Conservation (phyloP, 1,284 basidiomycete species). For the Marasmius sp. region DNA sequence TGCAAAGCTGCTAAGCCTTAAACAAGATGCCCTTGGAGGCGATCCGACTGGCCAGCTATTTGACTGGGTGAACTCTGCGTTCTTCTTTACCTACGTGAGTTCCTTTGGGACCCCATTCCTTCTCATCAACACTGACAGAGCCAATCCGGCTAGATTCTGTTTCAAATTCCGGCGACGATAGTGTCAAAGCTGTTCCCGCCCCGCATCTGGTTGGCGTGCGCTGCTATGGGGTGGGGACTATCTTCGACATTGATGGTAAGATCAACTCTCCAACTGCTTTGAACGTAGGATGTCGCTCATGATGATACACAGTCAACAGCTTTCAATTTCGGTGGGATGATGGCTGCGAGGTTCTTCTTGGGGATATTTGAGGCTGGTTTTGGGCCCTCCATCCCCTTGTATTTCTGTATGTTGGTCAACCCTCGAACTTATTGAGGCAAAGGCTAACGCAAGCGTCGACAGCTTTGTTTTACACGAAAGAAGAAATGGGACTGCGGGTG, state of each 20-base stretch:
- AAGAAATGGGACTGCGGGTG: conserved; percentile 66
- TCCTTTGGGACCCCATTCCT: neutral
- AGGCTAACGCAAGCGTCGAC: conserved; percentile 1
- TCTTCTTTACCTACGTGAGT: conserved; percentile 75
- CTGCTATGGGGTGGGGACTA: conserved; percentile 70
- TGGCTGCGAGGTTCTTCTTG: conserved; percentile 57
- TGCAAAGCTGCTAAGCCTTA: conserved; percentile 69
- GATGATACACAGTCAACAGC: conserved; percentile 45
- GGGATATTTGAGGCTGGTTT: conserved; percentile 76
- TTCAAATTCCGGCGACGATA: conserved; percentile 68
- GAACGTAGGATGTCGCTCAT: neutral
- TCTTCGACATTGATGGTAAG: conserved; percentile 70
- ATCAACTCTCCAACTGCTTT: neutral
- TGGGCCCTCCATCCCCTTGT: conserved; percentile 73
- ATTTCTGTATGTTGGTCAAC: conserved; percentile 54
- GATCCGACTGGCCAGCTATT: conserved; percentile 66
- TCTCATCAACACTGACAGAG: neutral
- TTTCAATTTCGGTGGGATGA: conserved; percentile 55
- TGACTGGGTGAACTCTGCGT: conserved; percentile 74
- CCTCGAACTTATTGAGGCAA: neutral
- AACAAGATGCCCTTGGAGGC: conserved; percentile 61
- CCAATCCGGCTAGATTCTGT: conserved; percentile 51
- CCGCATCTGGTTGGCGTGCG: conserved; percentile 61
- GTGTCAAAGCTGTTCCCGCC: conserved; percentile 68
- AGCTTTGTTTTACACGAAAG: conserved; percentile 77